Evolutionary conservation across 148 eudicot genomes (phyloP).

Genomic region (Rheum nobile): DNA sequence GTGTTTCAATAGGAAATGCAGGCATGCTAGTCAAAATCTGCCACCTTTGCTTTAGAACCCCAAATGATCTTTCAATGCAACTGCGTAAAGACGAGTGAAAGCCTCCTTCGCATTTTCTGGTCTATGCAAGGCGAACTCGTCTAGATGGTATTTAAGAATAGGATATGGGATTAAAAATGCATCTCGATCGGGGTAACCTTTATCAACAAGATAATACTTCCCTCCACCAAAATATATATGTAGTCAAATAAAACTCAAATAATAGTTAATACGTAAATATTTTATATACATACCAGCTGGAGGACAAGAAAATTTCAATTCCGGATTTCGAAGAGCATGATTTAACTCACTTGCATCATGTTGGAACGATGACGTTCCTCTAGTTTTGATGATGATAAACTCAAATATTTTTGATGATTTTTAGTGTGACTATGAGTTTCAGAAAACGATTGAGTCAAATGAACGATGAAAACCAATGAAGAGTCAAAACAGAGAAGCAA

Average conservation of each 20-base stretch:
- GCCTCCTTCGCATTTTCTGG: not conserved
- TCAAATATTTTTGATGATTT: no score
- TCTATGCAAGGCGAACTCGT: not conserved
- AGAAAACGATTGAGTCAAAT: no score
- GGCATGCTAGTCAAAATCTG: not conserved
- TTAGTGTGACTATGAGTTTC: no score
- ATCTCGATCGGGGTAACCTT: not conserved
- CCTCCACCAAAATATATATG: not conserved
- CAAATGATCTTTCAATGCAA: constrained; percentile 2
- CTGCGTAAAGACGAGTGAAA: not conserved
- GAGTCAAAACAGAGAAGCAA: no score
- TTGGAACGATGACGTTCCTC: no score
- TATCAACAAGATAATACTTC: not conserved
- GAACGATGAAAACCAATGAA: no score
- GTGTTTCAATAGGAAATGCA: not conserved
- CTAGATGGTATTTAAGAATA: not conserved
- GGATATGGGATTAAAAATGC: not conserved
- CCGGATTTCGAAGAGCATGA: not conserved
- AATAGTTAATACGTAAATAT: not conserved
- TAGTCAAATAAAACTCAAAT: not conserved
- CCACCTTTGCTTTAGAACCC: not conserved
- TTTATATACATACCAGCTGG: not conserved
- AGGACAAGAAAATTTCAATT: not conserved
- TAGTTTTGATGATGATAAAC: no score
- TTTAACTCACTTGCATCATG: not conserved